phyloP scores from a whole-genome alignment of 192 early-diverging fungal species.

The Radiomyces spectabilis region DNA sequence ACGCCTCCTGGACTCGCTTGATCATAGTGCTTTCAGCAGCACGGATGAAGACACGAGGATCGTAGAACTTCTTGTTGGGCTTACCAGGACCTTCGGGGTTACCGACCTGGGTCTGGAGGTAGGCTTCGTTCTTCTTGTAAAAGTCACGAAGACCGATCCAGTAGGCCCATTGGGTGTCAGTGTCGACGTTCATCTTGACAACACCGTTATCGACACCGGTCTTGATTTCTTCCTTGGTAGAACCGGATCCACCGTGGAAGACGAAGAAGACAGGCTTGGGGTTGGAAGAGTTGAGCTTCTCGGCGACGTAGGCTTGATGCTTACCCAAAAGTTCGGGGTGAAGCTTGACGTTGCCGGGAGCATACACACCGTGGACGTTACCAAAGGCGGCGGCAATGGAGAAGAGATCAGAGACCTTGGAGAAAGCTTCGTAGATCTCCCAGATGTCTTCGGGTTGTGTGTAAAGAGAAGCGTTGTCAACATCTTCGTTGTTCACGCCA shows the following conservation, averaged over 20 bases:
- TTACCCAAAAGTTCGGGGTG: slow-evolving; percentile 87
- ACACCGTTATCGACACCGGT: slow-evolving; percentile 49
- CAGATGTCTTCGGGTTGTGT: slow-evolving; percentile 95
- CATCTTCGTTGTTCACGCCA: slow-evolving; percentile 92
- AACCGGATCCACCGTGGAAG: slow-evolving; percentile 96
- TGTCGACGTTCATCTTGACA: slow-evolving; percentile 99
- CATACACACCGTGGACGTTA: slow-evolving; percentile 72
- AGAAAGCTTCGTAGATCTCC: slow-evolving; percentile 89
- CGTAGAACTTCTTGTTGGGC: slow-evolving; percentile 99
- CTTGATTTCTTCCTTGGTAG: slow-evolving; percentile 20
- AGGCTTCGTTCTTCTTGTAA: slow-evolving; percentile 81
- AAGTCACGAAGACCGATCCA: slow-evolving; percentile 82
- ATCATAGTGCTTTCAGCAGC: slow-evolving; percentile 43
- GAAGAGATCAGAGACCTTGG: slow-evolving; percentile 79
- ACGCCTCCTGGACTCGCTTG: slow-evolving; percentile 75
- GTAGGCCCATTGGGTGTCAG: slow-evolving; percentile 97
- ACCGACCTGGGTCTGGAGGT: slow-evolving; percentile 88
- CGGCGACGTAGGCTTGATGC: slow-evolving; percentile 79
- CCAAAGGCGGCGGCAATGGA: slow-evolving; percentile 76
- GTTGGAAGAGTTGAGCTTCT: slow-evolving; percentile 51
- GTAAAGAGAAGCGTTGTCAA: slow-evolving; percentile 87
- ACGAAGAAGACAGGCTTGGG: slow-evolving; percentile 79
- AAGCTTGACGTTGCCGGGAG: slow-evolving; percentile 92
- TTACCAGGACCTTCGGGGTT: slow-evolving; percentile 93
- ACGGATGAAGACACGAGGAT: slow-evolving; percentile 90